Base-by-base conservation (phyloP, 1,139 yeast genomes). In the Kurtzmaniella quercitrusa region DNA sequence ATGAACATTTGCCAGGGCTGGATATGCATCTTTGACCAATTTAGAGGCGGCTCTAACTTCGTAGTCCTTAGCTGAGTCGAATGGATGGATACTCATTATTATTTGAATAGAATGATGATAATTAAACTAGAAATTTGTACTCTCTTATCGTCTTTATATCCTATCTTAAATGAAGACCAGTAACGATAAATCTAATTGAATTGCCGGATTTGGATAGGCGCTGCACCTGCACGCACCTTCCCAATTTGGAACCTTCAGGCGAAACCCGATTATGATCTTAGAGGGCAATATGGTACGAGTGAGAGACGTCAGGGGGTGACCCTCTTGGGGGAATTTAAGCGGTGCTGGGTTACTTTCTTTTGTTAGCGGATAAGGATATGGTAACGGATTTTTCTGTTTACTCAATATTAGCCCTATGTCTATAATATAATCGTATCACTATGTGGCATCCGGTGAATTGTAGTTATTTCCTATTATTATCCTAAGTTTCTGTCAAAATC, bases 31-130 rank as follows among this genome's bases (percentile, higher is more conserved):
- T 62, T 82, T 82, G 63, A 83, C 66, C 48, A 82, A 72, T 62
- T 79, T 79, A 42, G 87, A 67, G 37, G 91, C 82, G 50, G 72
- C 64, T 59, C 77, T 73, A 57, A 85, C 68, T 69, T 87, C 95
- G 45, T 64, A 74, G 49, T 80, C 85, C 42, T 78, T 72, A 51
- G 83, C 82, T 45, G 86, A 76, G 59, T 85, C 93, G 56, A 86
- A 82, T 41, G 84, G 84, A 58, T 79, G 83, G 19, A 46, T 45
- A 40, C 43, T 15, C 41, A 33, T 39, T 14, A n/a, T n/a, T 7
- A 15, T 7, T 15, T 34, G 17, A n/a, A 10, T 16, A 16, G 12
- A 8, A 18, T 15, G 17, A 15, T 15, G 23, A 17, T 14, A 4
- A 14, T 31, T 3, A 15, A 14, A 12, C 10, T 14, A 15, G 10